A percentile compares a stretch with the other conserved stretches of the same genome.
These are phyloP conservation scores for Aspergillus sp. DNA, from an alignment of 2,329 filamentous ascomycete genomes.

Conservation along the genomic window DNA sequence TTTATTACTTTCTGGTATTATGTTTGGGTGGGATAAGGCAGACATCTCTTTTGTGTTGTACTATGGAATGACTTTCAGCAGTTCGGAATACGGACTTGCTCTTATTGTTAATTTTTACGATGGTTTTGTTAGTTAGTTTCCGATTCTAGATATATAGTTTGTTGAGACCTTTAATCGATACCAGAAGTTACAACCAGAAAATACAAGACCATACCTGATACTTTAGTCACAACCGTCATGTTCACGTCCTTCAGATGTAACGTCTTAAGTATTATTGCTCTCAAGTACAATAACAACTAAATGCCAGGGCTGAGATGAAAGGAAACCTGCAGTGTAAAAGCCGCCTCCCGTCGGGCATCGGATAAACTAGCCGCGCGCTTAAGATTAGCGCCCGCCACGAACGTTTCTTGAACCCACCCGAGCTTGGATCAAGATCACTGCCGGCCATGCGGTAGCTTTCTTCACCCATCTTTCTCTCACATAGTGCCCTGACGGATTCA, in stretches of 20 bases:
- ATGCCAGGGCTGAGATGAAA: neutral
- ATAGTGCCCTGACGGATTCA: conserved; percentile 11
- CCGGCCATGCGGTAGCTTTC: conserved; percentile 16
- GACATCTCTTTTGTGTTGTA: neutral
- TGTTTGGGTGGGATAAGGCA: neutral
- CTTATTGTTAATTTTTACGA: neutral
- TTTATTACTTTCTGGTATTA: neutral
- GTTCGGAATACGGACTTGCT: neutral
- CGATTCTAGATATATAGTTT: neutral
- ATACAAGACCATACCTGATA: too few relatives aligned
- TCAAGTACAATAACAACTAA: neutral
- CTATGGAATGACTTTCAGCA: neutral
- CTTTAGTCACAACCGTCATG: too few relatives aligned
- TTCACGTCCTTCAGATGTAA: too few relatives aligned
- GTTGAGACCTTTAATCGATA: neutral
- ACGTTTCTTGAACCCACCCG: conserved; percentile 16
- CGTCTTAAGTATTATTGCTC: too few relatives aligned
- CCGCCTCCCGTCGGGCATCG: neutral
- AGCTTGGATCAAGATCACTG: conserved; percentile 23
- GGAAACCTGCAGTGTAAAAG: neutral
- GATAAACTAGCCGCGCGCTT: conserved; percentile 25
- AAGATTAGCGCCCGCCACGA: conserved; percentile 25
- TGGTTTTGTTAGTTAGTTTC: neutral
- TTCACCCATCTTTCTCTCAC: conserved; percentile 20
- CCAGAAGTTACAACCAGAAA: neutral